phyloP scores from a whole-genome alignment of 108 stramenopile genomes.

The Nannochloropsis oceanica region DNA sequence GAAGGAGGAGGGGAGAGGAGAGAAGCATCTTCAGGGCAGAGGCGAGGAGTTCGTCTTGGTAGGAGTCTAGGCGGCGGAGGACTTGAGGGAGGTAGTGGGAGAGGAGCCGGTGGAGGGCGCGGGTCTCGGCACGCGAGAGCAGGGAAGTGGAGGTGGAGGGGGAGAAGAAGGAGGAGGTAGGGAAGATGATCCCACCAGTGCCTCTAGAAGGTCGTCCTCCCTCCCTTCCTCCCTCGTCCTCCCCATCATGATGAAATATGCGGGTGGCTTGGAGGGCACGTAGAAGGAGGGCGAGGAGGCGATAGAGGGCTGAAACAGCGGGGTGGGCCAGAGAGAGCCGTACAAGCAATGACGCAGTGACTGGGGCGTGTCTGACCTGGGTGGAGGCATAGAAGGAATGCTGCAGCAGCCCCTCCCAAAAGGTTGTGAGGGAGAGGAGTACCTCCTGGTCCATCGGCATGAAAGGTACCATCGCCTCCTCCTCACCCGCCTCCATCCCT shows the following conservation, averaged over 20 bases:
- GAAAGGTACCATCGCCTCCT: not conserved
- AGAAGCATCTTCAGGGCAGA: slow-evolving; percentile 22
- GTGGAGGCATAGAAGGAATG: not conserved
- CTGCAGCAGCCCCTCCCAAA: not conserved
- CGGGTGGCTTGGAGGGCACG: not conserved
- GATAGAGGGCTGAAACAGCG: not conserved
- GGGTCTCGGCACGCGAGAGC: not conserved
- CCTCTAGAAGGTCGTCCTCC: too few species aligned
- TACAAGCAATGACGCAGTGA: not conserved
- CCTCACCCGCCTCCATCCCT: not conserved
- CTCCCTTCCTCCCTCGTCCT: too few species aligned
- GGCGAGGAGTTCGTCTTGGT: slow-evolving; percentile 25
- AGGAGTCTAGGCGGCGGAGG: slow-evolving; percentile 1
- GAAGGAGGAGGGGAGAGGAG: slow-evolving; percentile 3
- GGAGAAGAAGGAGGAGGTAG: not conserved
- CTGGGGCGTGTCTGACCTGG: not conserved
- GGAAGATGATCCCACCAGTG: not conserved
- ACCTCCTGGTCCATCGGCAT: not conserved
- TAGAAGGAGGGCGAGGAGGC: not conserved
- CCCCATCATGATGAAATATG: too few species aligned
- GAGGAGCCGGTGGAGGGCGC: not conserved
- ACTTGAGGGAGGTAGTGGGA: not conserved
- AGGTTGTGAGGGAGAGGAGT: not conserved
- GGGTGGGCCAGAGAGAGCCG: not conserved
- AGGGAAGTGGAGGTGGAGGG: not conserved